Conservation (phyloP, 1,284 basidiomycete genomes). For the Gymnopus androsaceus region DNA sequence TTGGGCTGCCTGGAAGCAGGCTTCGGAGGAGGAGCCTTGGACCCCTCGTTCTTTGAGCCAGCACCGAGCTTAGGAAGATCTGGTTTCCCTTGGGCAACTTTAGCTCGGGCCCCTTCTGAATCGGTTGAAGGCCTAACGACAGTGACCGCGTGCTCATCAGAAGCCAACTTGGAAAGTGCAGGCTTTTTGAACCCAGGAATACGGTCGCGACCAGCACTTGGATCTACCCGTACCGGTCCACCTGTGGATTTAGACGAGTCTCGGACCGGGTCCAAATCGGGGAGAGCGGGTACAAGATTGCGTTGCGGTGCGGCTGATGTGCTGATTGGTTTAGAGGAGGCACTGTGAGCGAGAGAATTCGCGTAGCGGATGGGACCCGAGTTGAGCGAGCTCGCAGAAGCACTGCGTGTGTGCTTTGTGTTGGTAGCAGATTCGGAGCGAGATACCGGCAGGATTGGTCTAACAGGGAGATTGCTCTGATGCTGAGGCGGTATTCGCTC, state of each 20-base stretch:
- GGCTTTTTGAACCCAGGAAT: slow-evolving; percentile 5
- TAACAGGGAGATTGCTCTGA: neutral
- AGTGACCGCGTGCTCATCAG: neutral
- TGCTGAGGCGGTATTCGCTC: neutral
- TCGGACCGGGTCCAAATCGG: neutral
- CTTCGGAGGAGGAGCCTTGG: neutral
- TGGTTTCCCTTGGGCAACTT: neutral
- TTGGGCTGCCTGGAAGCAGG: too few relatives aligned
- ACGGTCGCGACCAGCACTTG: slow-evolving; percentile 5
- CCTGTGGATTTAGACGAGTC: neutral
- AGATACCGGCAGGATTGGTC: slow-evolving; percentile 2
- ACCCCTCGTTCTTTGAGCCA: neutral
- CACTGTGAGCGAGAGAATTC: slow-evolving; percentile 1
- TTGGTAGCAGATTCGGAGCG: slow-evolving; percentile 8
- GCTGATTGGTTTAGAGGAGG: neutral
- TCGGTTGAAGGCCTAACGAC: neutral
- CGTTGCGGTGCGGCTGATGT: slow-evolving; percentile 10
- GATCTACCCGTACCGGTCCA: slow-evolving; percentile 4
- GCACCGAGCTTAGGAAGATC: neutral
- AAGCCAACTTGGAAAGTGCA: slow-evolving; percentile 7
- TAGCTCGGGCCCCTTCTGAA: neutral
- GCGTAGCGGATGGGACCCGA: slow-evolving; percentile 7
- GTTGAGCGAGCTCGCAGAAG: neutral
- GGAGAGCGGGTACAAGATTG: neutral
- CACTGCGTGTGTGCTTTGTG: neutral